Conservation (phyloP, 768 basidiomycete genomes). For the Boletus sp. region DNA sequence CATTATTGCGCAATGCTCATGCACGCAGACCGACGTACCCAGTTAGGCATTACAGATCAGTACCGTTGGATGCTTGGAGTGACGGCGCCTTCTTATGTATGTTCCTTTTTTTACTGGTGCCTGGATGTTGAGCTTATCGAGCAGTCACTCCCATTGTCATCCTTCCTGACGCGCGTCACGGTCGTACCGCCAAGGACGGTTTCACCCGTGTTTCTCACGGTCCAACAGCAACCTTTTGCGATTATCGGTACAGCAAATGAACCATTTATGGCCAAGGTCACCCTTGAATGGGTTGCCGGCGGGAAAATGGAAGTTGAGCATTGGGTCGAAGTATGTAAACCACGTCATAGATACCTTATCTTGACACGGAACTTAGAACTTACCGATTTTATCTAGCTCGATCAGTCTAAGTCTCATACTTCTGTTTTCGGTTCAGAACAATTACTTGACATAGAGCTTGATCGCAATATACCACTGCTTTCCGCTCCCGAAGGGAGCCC, state of each 20-base stretch:
- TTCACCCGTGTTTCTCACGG: slow-evolving; percentile 29
- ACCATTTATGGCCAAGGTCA: slow-evolving; percentile 44
- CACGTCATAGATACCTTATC: neutral
- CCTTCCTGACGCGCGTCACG: slow-evolving; percentile 36
- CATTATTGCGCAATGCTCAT: slow-evolving; percentile 5
- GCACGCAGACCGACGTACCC: slow-evolving; percentile 32
- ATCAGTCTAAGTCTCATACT: slow-evolving; percentile 34
- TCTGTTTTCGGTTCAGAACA: slow-evolving; percentile 48
- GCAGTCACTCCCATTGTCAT: slow-evolving; percentile 29
- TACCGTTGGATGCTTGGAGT: slow-evolving; percentile 48
- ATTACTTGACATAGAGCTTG: slow-evolving; percentile 47
- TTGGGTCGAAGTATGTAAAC: slow-evolving; percentile 46
- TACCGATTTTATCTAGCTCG: slow-evolving; percentile 35
- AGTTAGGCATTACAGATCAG: slow-evolving; percentile 28
- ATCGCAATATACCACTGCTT: slow-evolving; percentile 40
- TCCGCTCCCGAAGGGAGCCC: slow-evolving; percentile 23
- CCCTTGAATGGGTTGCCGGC: slow-evolving; percentile 39
- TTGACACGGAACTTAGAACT: neutral
- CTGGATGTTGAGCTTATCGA: neutral
- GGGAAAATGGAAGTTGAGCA: slow-evolving; percentile 48
- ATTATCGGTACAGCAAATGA: slow-evolving; percentile 40
- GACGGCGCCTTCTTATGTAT: slow-evolving; percentile 46
- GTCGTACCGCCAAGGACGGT: slow-evolving; percentile 37
- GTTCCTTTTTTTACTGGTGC: slow-evolving; percentile 17
- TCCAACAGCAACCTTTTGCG: slow-evolving; percentile 39